Base-by-base conservation (phyloP, 257 asterid genomes). In the Sherardia arvensis region DNA sequence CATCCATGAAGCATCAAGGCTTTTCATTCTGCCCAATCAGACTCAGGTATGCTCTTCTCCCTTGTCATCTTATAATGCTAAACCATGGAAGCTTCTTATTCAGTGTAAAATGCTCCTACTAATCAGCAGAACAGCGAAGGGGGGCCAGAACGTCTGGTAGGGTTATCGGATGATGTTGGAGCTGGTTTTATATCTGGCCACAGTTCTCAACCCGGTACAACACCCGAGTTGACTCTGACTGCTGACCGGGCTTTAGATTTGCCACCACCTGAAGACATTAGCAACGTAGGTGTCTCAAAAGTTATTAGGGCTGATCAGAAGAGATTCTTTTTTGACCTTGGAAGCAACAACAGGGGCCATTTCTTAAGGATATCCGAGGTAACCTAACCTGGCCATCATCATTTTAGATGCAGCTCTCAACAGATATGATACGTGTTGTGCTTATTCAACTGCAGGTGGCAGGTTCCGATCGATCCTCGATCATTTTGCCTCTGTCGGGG, bases 81-180 rank as follows among this genome's bases (percentile, higher is more conserved):
- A n/a, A n/a, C n/a, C n/a, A n/a, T n/a, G n/a, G n/a, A n/a, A n/a
- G n/a, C 4, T 12, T 1, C 47, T 12, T 10, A 0, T 9, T 12
- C 14, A 12, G 45, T 3, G n/a, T n/a, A n/a, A n/a, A n/a, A n/a
- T n/a, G 47, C 15, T 38, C 17, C 1, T 32, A 10, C n/a, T 12
- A 3, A 2, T 63, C 29, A 59, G 83, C 84, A 85, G 74, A 84
- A 79, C 73, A 73, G 87, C 53, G 96, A 88, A 74, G 77, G 85
- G 60, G 77, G 85, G 60, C 76, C 94, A 61, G 95, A 87, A 63
- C 85, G 70, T 47, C 83, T 83, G 72, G 88, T 81, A 66, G 97
- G 93, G 79, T 95, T 92, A 77, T 87, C 97, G 54, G 97, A 92
- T 71, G 98, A 92, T 69, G 97, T 92, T 23, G 98, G 98, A 66